Evolutionary conservation across 2,329 filamentous ascomycete species (phyloP).

Genomic region (Pyrenochaeta sp.): DNA sequence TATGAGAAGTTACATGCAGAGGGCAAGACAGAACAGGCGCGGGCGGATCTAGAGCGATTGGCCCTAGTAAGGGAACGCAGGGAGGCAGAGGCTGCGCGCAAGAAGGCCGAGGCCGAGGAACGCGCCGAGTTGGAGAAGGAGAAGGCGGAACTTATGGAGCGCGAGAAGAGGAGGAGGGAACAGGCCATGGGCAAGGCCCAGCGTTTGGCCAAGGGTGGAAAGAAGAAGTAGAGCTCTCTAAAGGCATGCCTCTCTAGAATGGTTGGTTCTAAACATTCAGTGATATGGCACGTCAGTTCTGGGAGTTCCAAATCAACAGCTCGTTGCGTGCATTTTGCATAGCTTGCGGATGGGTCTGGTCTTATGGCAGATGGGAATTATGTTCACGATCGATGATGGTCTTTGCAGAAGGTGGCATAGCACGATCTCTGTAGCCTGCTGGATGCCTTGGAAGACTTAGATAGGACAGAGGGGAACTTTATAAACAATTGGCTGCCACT

Average conservation of each 20-base stretch:
- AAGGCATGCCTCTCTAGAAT: neutral
- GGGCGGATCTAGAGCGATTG: constrained; percentile 85
- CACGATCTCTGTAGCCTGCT: constrained; percentile 1
- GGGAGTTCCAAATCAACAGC: constrained; percentile 21
- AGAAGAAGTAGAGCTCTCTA: constrained; percentile 49
- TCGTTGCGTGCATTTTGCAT: constrained; percentile 32
- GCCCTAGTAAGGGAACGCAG: constrained; percentile 84
- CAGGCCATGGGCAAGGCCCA: constrained; percentile 57
- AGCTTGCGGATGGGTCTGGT: constrained; percentile 27
- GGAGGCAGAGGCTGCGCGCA: constrained; percentile 81
- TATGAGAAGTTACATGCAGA: constrained; percentile 92
- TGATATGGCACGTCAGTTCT: neutral
- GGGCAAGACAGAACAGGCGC: constrained; percentile 96
- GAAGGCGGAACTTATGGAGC: constrained; percentile 58
- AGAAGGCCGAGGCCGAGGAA: constrained; percentile 71
- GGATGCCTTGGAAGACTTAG: constrained; percentile 9
- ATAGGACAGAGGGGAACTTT: constrained; percentile 9
- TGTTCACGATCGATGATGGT: constrained; percentile 15
- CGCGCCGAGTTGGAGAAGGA: constrained; percentile 64
- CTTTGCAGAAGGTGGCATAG: constrained; percentile 11
- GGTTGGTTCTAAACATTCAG: neutral
- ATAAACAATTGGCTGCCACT: neutral
- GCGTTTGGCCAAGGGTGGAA: constrained; percentile 47
- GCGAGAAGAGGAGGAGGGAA: constrained; percentile 58
- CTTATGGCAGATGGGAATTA: constrained; percentile 4